Evolutionary conservation across 768 basidiomycete genomes (phyloP).

Genomic region (Termitomyces sp.): DNA sequence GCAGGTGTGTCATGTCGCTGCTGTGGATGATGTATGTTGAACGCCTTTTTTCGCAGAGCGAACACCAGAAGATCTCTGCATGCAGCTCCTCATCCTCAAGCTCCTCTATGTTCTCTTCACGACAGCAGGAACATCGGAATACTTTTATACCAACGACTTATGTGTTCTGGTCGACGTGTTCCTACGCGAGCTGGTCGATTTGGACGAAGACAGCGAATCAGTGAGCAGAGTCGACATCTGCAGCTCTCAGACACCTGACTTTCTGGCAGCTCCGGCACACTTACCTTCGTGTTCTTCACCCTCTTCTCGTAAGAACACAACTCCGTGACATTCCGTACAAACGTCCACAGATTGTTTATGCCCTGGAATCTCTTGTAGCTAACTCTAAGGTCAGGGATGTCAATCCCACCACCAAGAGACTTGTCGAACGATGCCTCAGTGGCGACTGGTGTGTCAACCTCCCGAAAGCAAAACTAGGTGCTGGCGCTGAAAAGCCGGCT

Average conservation of each 20-base stretch:
- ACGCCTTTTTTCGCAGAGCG: slow-evolving; percentile 44
- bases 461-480: slow-evolving; percentile 30
- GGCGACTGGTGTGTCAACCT: slow-evolving; percentile 84
- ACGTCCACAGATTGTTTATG: slow-evolving; percentile 79
- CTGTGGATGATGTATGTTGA: neutral
- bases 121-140: slow-evolving; percentile 87
- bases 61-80: slow-evolving; percentile 86
- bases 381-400: slow-evolving; percentile 77
- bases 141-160: slow-evolving; percentile 97
- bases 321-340: slow-evolving; percentile 84
- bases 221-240: slow-evolving; percentile 37
- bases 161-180: slow-evolving; percentile 97
- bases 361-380: slow-evolving; percentile 72
- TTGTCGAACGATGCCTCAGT: slow-evolving; percentile 86
- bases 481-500: slow-evolving; percentile 4
- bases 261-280: slow-evolving; percentile 80
- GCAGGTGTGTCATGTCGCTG: slow-evolving; percentile 53
- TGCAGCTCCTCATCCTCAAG: slow-evolving; percentile 92
- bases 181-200: slow-evolving; percentile 84
- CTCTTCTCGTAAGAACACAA: slow-evolving; percentile 92
- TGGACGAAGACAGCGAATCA: slow-evolving; percentile 92
- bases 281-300: slow-evolving; percentile 93
- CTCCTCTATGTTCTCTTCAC: slow-evolving; percentile 93
- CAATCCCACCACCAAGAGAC: slow-evolving; percentile 79
- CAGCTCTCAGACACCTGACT: neutral